These are phyloP conservation scores for Coemansia nantahalensis DNA, from an alignment of 192 early-diverging fungal genomes.

Conservation along the genomic window DNA sequence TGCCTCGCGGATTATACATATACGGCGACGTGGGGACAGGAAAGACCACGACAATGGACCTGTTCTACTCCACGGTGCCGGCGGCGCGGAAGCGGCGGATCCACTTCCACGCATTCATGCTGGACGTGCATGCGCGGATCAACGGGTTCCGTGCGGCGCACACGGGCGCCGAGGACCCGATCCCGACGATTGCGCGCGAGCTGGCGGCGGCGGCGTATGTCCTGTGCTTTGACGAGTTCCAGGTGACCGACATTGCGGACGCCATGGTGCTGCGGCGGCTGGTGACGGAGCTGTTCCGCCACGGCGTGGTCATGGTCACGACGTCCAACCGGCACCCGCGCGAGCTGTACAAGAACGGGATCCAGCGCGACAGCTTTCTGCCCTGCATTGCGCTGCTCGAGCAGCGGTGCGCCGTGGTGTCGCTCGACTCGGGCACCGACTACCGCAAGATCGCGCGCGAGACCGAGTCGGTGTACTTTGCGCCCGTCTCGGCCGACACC, in stretches of 20 bases:
- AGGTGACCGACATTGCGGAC: slow-evolving; percentile 96
- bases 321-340: slow-evolving; percentile 93
- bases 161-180: slow-evolving; percentile 57
- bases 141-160: slow-evolving; percentile 59
- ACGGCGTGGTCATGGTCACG: slow-evolving; percentile 86
- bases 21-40: slow-evolving; percentile 85
- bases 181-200: slow-evolving; percentile 72
- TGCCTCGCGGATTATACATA: slow-evolving; percentile 45
- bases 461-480: slow-evolving; percentile 66
- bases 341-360: slow-evolving; percentile 94
- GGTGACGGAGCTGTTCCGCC: slow-evolving; percentile 75
- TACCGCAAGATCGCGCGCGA: slow-evolving; percentile 72
- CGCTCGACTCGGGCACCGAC: slow-evolving; percentile 87
- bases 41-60: slow-evolving; percentile 95
- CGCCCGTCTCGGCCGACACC: slow-evolving; percentile 55
- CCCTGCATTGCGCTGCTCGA: slow-evolving; percentile 90
- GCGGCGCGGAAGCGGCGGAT: slow-evolving; percentile 77
- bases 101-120: slow-evolving; percentile 99
- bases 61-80: slow-evolving; percentile 82
- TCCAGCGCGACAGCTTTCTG: slow-evolving; percentile 89
- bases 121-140: slow-evolving; percentile 79
- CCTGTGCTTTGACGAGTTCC: slow-evolving; percentile 94
- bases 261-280: slow-evolving; percentile 89
- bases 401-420: slow-evolving; percentile 72
- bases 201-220: slow-evolving; percentile 79